Conservation (phyloP, 2,329 filamentous ascomycete species). For the Alternaria brassicicola region DNA sequence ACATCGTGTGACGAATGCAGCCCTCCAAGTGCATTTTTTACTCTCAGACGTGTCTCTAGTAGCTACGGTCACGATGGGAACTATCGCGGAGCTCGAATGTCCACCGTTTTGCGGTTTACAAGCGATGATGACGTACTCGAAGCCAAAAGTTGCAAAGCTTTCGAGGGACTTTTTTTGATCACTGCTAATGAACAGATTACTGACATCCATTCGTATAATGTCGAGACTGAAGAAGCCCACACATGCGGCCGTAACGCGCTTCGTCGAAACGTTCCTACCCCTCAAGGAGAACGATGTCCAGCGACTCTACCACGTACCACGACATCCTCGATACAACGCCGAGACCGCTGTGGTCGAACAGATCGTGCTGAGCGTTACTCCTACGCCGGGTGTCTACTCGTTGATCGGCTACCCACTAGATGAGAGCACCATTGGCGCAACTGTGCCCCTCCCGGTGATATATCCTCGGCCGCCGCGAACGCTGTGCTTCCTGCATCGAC, state of each 20-base stretch:
- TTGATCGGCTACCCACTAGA: slow-evolving; percentile 28
- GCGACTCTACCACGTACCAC: slow-evolving; percentile 44
- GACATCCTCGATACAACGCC: slow-evolving; percentile 35
- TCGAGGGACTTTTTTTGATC: not conserved
- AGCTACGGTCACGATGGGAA: not conserved
- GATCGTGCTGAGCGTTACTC: slow-evolving; percentile 41
- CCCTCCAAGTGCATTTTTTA: not conserved
- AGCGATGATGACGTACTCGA: slow-evolving; percentile 30
- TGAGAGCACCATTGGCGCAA: slow-evolving; percentile 3
- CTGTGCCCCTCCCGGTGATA: not conserved
- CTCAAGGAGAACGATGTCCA: slow-evolving; percentile 41
- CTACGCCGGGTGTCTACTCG: slow-evolving; percentile 39
- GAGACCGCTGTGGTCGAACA: slow-evolving; percentile 37
- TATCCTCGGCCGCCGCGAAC: slow-evolving; percentile 30
- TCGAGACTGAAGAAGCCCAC: slow-evolving; percentile 31
- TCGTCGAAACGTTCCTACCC: slow-evolving; percentile 40
- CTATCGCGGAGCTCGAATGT: not conserved
- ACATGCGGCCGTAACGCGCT: slow-evolving; percentile 34
- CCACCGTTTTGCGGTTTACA: not conserved
- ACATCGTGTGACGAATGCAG: not conserved
- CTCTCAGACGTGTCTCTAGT: not conserved
- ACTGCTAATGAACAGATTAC: slow-evolving; percentile 12
- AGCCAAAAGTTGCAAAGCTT: slow-evolving; percentile 12
- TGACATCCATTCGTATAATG: slow-evolving; percentile 18
- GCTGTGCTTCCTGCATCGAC: slow-evolving; percentile 43